A percentile compares a stretch with the other conserved stretches of the same genome.
Conservation (phyloP, 2,329 filamentous ascomycete species). For the Sphaerulina musiva region DNA sequence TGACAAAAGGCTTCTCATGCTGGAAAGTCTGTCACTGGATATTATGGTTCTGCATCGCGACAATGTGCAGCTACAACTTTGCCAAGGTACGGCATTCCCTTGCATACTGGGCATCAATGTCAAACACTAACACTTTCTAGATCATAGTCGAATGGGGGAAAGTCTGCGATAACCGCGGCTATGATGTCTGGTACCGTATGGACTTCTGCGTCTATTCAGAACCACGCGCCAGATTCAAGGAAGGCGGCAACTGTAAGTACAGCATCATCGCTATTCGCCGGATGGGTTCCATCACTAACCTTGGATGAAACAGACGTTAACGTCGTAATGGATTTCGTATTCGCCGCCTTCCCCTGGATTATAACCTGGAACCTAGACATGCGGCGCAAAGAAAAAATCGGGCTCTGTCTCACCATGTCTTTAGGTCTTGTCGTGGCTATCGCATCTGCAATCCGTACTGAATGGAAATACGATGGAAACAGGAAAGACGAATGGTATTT, state of each 20-base stretch:
- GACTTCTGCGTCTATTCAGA: conserved; percentile 40
- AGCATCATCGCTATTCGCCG: conserved; percentile 3
- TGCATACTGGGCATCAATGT: background rate
- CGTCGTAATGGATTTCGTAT: conserved; percentile 49
- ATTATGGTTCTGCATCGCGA: conserved; percentile 46
- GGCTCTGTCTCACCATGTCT: conserved; percentile 47
- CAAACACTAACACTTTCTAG: conserved; percentile 9
- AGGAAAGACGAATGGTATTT: conserved; percentile 44
- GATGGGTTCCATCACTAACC: conserved; percentile 9
- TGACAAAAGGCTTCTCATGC: conserved; percentile 37
- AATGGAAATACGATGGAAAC: conserved; percentile 47
- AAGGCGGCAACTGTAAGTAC: conserved; percentile 45
- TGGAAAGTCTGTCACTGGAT: conserved; percentile 26
- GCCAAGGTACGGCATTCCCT: conserved; percentile 32
- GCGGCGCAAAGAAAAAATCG: conserved; percentile 45
- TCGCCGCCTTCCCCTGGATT: conserved; percentile 47
- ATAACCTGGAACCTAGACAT: conserved; percentile 47
- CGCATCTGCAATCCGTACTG: conserved; percentile 43
- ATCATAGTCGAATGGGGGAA: conserved; percentile 47
- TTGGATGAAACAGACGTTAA: conserved; percentile 41
- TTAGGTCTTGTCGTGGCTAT: conserved; percentile 47
- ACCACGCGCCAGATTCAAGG: conserved; percentile 43
- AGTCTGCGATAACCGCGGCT: conserved; percentile 39
- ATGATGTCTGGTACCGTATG: conserved; percentile 45
- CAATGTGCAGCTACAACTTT: conserved; percentile 47